Evolutionary conservation across 2,329 filamentous ascomycete genomes (phyloP).

Genomic region (Fusarium sp.): DNA sequence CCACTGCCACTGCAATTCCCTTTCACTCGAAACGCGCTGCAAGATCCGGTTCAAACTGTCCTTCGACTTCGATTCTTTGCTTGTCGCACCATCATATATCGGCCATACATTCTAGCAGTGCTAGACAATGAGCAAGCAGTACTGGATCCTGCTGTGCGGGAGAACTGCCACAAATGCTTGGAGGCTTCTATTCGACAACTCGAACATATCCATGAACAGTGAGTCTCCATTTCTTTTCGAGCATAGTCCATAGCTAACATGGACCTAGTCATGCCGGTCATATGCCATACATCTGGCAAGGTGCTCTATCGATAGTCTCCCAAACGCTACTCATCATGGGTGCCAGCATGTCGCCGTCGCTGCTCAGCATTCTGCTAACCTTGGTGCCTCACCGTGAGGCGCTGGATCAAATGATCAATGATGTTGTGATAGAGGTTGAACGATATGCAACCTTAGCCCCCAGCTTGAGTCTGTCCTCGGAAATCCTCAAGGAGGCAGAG

Average conservation of each 20-base stretch:
- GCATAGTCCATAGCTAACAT: conserved; percentile 10
- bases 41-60: conserved; percentile 81
- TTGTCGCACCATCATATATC: conserved; percentile 86
- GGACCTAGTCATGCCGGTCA: conserved; percentile 75
- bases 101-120: conserved; percentile 83
- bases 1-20: conserved; percentile 81
- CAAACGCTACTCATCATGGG: conserved; percentile 87
- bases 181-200: conserved; percentile 83
- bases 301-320: conserved; percentile 82
- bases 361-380: conserved; percentile 70
- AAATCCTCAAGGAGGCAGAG: conserved; percentile 83
- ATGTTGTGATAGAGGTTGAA: conserved; percentile 80
- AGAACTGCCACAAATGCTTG: conserved; percentile 82
- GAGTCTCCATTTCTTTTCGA: conserved; percentile 48
- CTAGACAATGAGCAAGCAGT: conserved; percentile 79
- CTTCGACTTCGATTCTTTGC: conserved; percentile 83
- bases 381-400: conserved; percentile 66
- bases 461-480: conserved; percentile 77
- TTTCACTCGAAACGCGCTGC: conserved; percentile 71
- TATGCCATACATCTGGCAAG: conserved; percentile 88
- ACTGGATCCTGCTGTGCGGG: conserved; percentile 75
- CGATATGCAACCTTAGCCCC: conserved; percentile 79
- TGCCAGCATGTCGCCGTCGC: conserved; percentile 79
- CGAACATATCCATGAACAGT: conserved; percentile 81
- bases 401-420: conserved; percentile 79